These are phyloP conservation scores for Cucumis cinereus DNA, from an alignment of 306 rosid genomes.

Conservation along the genomic window DNA sequence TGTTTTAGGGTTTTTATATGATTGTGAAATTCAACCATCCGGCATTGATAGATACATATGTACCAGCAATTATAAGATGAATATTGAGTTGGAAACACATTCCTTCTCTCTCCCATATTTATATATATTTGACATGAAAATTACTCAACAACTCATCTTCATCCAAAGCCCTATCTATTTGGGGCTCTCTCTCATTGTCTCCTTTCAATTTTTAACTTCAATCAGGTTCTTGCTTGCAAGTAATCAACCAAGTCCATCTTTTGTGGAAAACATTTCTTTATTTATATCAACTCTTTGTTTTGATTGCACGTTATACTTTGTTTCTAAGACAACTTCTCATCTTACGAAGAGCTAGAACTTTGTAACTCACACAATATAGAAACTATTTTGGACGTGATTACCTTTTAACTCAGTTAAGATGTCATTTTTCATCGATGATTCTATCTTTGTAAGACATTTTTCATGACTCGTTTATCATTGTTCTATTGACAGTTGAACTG, in stretches of 20 bases:
- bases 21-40: conserved; percentile 9
- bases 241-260: neutral
- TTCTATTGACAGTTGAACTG: neutral
- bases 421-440: neutral
- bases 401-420: neutral
- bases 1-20: neutral
- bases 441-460: neutral
- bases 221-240: neutral
- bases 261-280: neutral
- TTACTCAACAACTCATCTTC: neutral
- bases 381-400: neutral
- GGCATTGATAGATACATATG: neutral
- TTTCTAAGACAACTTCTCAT: neutral
- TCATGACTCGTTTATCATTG: neutral
- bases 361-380: neutral
- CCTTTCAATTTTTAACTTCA: neutral
- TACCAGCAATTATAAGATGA: neutral
- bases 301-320: neutral
- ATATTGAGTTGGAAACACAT: neutral
- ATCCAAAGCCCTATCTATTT: neutral
- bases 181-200: neutral
- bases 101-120: neutral
- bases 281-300: neutral
- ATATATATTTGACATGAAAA: neutral
- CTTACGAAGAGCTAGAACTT: neutral